Evolutionary conservation across 116 monocot genomes (phyloP), one percentile per base, ranked within the genome.

Genomic region (Zostera marina): DNA sequence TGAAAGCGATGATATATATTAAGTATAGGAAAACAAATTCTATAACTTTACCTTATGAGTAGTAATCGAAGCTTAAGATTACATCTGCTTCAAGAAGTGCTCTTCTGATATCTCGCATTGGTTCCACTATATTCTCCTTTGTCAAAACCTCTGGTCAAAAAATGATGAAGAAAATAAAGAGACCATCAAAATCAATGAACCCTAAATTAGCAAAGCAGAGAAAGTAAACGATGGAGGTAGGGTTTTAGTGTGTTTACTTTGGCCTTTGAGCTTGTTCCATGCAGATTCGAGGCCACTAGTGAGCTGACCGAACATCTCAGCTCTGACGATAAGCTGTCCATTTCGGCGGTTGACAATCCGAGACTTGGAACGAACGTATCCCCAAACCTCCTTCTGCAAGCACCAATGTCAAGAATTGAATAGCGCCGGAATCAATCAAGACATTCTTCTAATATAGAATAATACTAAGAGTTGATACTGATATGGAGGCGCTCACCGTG

Each of bases 281-380:
- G 92, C 92, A 0, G 92, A 63, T 62, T 92, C 92, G 22, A 92
- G 81, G 9, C 87, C 87, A n/a, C 70, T 84, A 1, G 92, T 84
- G 49, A 92, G 74, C 77, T 92, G 87, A 56, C 92, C 92, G 52
- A 92, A 92, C 92, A 87, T 92, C 73, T 92, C 92, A 24, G 87
- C 83, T 64, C 79, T 76, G 66, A 92, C 81, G 7, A 63, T 40
- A 47, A 92, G 66, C 6, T 87, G 62, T 5, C 56, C 21, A 13
- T 60, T 69, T 7, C 46, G 53, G 13, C 54, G 43, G 21, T 22
- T 56, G 11, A 42, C 47, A 49, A 40, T 52, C 40, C 53, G 56
- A 16, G 71, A 58, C 23, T 60, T 68, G 1, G 76, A 78, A 44
- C 63, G 54, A 24, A 86, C 66, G 65, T 58, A 79, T 42, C 65